Percentiles rank a stretch among this genome's conserved stretches.
Evolutionary conservation across 2,329 filamentous ascomycete species (phyloP).

Genomic region (Fusarium bulbicola): DNA sequence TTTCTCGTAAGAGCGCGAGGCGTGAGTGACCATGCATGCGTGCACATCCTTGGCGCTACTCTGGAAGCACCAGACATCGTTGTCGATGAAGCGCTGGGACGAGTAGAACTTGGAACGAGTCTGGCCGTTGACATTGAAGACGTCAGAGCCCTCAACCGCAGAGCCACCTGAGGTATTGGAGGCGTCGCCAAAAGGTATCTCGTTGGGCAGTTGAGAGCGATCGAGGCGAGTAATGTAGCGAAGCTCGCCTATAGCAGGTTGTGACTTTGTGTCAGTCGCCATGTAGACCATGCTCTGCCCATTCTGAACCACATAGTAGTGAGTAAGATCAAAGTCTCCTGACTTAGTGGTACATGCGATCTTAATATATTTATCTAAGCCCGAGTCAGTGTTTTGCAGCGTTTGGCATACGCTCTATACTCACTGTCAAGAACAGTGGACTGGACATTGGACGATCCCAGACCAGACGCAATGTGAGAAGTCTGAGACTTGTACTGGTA

Average conservation of each 20-base stretch:
- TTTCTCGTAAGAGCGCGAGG: conserved; percentile 61
- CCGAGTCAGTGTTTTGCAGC: background rate
- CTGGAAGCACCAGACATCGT: conserved; percentile 69
- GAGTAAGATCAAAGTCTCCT: conserved; percentile 57
- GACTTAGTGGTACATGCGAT: conserved; percentile 67
- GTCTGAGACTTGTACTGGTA: conserved; percentile 60
- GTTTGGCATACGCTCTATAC: background rate
- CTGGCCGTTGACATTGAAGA: conserved; percentile 67
- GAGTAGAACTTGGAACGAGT: conserved; percentile 77
- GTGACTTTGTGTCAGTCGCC: conserved; percentile 68
- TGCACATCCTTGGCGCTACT: conserved; percentile 58
- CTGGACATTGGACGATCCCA: conserved; percentile 62
- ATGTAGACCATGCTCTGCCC: conserved; percentile 69
- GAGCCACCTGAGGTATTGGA: conserved; percentile 63
- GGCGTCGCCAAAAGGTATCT: conserved; percentile 62
- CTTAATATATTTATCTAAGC: conserved; percentile 60
- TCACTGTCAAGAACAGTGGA: conserved; percentile 50
- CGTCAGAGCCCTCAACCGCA: conserved; percentile 67
- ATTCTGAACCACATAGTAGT: conserved; percentile 69
- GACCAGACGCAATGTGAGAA: conserved; percentile 53
- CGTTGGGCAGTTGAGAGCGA: conserved; percentile 57
- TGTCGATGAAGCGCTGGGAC: conserved; percentile 75
- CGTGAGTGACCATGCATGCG: conserved; percentile 66
- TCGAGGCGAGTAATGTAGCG: conserved; percentile 71
- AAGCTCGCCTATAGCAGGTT: conserved; percentile 67